phyloP scores from a whole-genome alignment of 1,284 basidiomycete species.

The Ceratobasidium sp. region DNA sequence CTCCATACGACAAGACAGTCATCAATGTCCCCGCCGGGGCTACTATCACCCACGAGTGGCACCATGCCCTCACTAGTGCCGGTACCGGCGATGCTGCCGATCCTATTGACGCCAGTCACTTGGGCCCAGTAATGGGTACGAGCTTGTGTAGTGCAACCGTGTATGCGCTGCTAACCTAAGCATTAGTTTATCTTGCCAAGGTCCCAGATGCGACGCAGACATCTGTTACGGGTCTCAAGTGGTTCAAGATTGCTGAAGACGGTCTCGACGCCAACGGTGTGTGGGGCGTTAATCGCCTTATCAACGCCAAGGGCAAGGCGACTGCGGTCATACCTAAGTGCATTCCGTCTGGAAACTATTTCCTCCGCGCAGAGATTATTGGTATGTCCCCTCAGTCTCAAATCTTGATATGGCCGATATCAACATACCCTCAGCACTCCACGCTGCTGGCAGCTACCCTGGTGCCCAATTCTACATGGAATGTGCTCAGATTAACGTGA shows the following conservation, averaged over 20 bases:
- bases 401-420: too few relatives aligned
- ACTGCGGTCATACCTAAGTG: conserved; percentile 44
- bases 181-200: conserved; percentile 63
- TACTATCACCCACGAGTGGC: conserved; percentile 47
- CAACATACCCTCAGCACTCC: neutral
- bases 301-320: conserved; percentile 32
- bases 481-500: conserved; percentile 49
- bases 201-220: conserved; percentile 64
- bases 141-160: too few relatives aligned
- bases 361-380: conserved; percentile 43
- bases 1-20: conserved; percentile 46
- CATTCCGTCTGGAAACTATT: conserved; percentile 43
- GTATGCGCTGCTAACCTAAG: neutral
- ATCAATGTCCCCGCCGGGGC: conserved; percentile 49
- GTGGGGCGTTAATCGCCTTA: conserved; percentile 32
- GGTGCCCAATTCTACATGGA: conserved; percentile 44
- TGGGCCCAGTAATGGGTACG: conserved; percentile 41
- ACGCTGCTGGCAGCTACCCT: conserved; percentile 28
- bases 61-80: conserved; percentile 41
- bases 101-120: conserved; percentile 45
- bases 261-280: conserved; percentile 55
- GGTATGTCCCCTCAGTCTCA: neutral
- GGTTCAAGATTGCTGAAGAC: conserved; percentile 69
- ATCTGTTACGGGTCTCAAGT: conserved; percentile 60
- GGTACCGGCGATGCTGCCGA: conserved; percentile 45